Conservation (phyloP, 1,284 basidiomycete genomes). For the Hemileia vastatrix region DNA sequence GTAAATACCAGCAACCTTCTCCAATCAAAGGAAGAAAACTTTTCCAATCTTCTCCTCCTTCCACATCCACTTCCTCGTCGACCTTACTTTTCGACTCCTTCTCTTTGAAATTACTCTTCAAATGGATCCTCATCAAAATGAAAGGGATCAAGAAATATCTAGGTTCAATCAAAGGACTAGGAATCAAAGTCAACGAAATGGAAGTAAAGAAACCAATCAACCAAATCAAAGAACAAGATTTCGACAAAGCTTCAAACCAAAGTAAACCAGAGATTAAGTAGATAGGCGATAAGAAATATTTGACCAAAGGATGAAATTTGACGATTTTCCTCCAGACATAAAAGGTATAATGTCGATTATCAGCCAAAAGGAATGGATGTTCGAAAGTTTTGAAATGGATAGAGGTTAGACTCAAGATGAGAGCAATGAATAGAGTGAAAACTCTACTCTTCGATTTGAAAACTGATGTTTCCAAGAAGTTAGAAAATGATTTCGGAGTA, state of each 20-base stretch:
- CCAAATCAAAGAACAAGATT: constrained; percentile 63
- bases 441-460: no score
- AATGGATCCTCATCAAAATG: constrained; percentile 63
- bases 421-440: no score
- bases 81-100: no score
- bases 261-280: constrained; percentile 51
- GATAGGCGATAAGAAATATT: constrained; percentile 63
- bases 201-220: constrained; percentile 59
- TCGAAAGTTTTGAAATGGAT: constrained; percentile 56
- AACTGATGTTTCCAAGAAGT: no score
- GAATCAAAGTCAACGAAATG: constrained; percentile 62
- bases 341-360: constrained; percentile 92
- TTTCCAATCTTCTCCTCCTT: constrained; percentile 1
- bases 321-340: constrained; percentile 79
- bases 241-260: constrained; percentile 48
- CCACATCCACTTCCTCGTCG: no score
- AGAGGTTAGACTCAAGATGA: no score
- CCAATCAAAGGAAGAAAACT: constrained; percentile 18
- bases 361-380: constrained; percentile 84
- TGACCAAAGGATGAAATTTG: constrained; percentile 59
- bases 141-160: constrained; percentile 87
- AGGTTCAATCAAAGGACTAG: constrained; percentile 80
- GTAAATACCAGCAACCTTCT: constrained; percentile 25
- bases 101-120: no score
- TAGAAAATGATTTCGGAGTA: no score